These are phyloP conservation scores for Punctularia strigosozonata DNA, from an alignment of 768 basidiomycete genomes.

Conservation along the genomic window DNA sequence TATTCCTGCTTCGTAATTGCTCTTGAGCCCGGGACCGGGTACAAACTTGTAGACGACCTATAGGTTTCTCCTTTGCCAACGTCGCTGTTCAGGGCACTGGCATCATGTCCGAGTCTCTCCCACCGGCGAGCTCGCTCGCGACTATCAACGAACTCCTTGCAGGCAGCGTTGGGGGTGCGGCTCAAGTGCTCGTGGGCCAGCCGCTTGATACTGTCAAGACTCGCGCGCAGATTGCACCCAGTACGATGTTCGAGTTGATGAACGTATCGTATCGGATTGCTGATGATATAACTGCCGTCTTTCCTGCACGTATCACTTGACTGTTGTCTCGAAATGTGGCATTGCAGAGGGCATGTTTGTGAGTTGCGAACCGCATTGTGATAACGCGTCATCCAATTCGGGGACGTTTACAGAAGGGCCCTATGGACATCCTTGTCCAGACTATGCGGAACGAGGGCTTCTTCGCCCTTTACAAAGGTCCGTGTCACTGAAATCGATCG, in stretches of 20 bases:
- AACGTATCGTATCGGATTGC: slow-evolving; percentile 1
- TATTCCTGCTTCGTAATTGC: too few relatives aligned
- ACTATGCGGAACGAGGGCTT: slow-evolving; percentile 83
- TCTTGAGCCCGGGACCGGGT: too few relatives aligned
- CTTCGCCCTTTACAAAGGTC: slow-evolving; percentile 92
- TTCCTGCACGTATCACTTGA: slow-evolving; percentile 2
- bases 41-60: too few relatives aligned
- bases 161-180: slow-evolving; percentile 86
- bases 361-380: slow-evolving; percentile 20
- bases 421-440: slow-evolving; percentile 79
- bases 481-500: not conserved
- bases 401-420: slow-evolving; percentile 56
- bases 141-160: slow-evolving; percentile 78
- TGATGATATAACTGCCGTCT: slow-evolving; percentile 5
- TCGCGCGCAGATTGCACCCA: slow-evolving; percentile 76
- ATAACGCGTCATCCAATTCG: not conserved
- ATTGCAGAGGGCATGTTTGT: slow-evolving; percentile 77
- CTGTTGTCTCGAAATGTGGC: not conserved
- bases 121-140: slow-evolving; percentile 27
- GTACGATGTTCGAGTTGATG: slow-evolving; percentile 28
- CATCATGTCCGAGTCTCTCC: too few relatives aligned
- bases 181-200: slow-evolving; percentile 92
- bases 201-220: slow-evolving; percentile 86
- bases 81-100: too few relatives aligned
- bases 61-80: too few relatives aligned